These are phyloP conservation scores for Calycina herbarum DNA, from an alignment of 2,329 filamentous ascomycete species.

Conservation along the genomic window DNA sequence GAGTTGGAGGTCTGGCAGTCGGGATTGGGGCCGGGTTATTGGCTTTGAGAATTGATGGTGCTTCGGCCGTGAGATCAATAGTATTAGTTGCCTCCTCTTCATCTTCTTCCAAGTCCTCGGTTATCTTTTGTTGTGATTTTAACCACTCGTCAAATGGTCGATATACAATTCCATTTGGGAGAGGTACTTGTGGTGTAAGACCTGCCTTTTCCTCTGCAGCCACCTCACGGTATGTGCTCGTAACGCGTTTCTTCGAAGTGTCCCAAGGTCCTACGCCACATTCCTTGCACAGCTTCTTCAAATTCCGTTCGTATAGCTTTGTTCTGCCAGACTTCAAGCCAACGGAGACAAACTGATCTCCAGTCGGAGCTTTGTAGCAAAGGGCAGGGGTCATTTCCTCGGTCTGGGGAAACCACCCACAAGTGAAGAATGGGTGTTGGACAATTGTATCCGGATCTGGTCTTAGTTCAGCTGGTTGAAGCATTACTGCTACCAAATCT, in stretches of 20 bases:
- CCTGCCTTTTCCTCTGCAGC: slow-evolving; percentile 67
- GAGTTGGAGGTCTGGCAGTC: slow-evolving; percentile 51
- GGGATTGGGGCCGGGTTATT: slow-evolving; percentile 29
- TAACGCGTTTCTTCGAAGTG: slow-evolving; percentile 48
- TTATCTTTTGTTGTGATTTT: slow-evolving; percentile 46
- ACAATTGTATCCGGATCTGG: slow-evolving; percentile 78
- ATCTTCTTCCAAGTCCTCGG: slow-evolving; percentile 12
- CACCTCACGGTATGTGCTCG: slow-evolving; percentile 60
- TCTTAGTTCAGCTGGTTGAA: slow-evolving; percentile 72
- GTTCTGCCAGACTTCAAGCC: slow-evolving; percentile 45
- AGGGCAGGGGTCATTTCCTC: slow-evolving; percentile 59
- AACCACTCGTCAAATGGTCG: slow-evolving; percentile 62
- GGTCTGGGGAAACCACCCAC: slow-evolving; percentile 68
- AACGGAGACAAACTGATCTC: slow-evolving; percentile 55
- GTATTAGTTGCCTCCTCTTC: slow-evolving; percentile 20
- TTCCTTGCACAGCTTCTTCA: slow-evolving; percentile 57
- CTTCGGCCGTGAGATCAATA: slow-evolving; percentile 20
- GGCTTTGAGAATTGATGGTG: not conserved
- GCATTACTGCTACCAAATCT: slow-evolving; percentile 73
- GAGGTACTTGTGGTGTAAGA: slow-evolving; percentile 61
- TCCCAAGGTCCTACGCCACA: slow-evolving; percentile 61
- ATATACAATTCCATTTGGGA: slow-evolving; percentile 63
- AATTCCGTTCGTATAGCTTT: slow-evolving; percentile 44
- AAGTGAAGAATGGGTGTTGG: slow-evolving; percentile 75
- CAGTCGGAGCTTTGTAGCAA: slow-evolving; percentile 57